phyloP scores from a whole-genome alignment of 192 early-diverging fungal species.

The Entomortierella lignicola region DNA sequence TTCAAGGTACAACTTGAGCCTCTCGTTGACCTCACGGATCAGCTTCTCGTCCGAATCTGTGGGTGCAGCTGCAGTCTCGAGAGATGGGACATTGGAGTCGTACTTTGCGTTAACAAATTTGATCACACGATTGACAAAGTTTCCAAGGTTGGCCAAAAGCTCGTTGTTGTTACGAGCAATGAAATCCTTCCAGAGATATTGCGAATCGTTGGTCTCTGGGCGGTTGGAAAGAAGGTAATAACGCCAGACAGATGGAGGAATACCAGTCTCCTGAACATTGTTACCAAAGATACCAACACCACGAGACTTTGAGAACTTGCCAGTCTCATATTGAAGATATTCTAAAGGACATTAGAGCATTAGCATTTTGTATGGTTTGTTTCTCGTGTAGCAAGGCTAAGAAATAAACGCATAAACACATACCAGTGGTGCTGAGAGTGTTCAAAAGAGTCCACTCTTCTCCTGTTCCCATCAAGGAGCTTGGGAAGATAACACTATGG shows the following conservation, averaged over 20 bases:
- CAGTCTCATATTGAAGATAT: conserved; percentile 96
- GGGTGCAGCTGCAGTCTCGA: conserved; percentile 54
- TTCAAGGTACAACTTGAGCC: conserved; percentile 81
- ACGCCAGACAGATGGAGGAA: conserved; percentile 94
- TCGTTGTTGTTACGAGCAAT: conserved; percentile 95
- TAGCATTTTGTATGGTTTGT: background rate
- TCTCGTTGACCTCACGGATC: conserved; percentile 84
- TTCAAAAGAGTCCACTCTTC: conserved; percentile 94
- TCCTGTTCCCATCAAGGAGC: conserved; percentile 83
- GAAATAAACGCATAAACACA: background rate
- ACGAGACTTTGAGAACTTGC: conserved; percentile 97
- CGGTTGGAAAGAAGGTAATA: conserved; percentile 95
- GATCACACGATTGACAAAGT: conserved; percentile 97
- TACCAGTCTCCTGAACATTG: conserved; percentile 90
- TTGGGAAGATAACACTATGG: conserved; percentile 98
- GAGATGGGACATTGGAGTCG: conserved; percentile 79
- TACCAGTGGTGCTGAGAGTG: conserved; percentile 92
- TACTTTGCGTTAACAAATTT: conserved; percentile 96
- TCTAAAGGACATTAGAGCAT: conserved; percentile 60
- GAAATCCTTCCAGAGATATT: conserved; percentile 95
- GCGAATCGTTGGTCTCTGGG: conserved; percentile 91
- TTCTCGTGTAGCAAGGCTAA: no score
- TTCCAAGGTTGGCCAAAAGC: conserved; percentile 95
- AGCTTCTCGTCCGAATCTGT: conserved; percentile 75
- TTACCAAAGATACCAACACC: conserved; percentile 98